Base-by-base conservation (phyloP, 2,329 filamentous ascomycete genomes). In the Mollisia scopiformis region DNA sequence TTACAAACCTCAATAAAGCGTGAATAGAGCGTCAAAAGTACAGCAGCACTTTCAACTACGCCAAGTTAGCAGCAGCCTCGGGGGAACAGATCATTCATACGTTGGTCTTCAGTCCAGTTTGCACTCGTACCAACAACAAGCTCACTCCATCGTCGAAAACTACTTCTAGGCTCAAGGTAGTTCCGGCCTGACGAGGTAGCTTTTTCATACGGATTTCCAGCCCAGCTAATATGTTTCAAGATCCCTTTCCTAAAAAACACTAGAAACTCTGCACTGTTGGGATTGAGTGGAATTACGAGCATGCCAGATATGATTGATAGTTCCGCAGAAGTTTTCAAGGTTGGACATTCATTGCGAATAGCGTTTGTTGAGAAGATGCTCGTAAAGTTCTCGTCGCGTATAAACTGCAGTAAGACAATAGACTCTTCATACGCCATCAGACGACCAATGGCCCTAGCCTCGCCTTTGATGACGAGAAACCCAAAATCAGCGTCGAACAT, bases 1-100 rank as follows among this genome's bases (percentile, higher is more conserved):
- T n/a, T n/a, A 66, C 64, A 69, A 2, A 67, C 60, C n/a, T 69
- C 65, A 8, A 67, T 69, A 30, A 69, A 66, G 39, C 63, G 60
- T 7, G 62, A 59, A 35, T 69, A 69, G 2, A 68, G 41, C 14
- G 62, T 62, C 51, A 59, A 64, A 16, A 69, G 41, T 13, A 67
- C 56, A 37, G 61, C 56, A 37, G 67, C 66, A 37, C 66, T 63
- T 27, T 69, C 67, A 19, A 68, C 63, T 65, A 50, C 7, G 27
- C 14, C 5, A 66, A 37, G 37, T n/a, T 11, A 46, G 11, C 57
- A 8, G 57, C 54, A n/a, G n/a, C 30, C 21, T 64, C 64, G 25
- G 3, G 16, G 30, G 3, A 7, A 25, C 28, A 43, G 31, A 23
- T 23, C 13, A 8, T 25, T 2, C 25, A 10, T 1, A 66, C 63